These are phyloP conservation scores for Dendrostoma leiphaemia DNA, from an alignment of 2,329 filamentous ascomycete genomes.

Conservation along the genomic window DNA sequence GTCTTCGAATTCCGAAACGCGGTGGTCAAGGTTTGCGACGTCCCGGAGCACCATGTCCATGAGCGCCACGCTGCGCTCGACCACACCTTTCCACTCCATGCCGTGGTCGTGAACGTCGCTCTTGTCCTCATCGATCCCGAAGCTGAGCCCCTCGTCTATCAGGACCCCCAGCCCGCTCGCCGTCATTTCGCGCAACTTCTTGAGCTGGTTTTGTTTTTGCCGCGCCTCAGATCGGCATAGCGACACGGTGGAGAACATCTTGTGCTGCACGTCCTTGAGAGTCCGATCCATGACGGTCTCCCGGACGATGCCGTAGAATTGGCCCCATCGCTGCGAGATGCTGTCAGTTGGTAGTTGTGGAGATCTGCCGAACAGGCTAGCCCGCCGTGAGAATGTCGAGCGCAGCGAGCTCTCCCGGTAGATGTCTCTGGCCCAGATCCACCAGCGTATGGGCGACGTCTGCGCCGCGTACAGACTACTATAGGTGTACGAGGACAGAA, in stretches of 20 bases:
- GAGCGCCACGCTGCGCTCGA: slow-evolving; percentile 76
- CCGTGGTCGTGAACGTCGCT: slow-evolving; percentile 40
- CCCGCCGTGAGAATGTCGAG: slow-evolving; percentile 30
- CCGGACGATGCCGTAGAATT: slow-evolving; percentile 79
- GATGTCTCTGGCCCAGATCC: slow-evolving; percentile 68
- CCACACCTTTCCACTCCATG: slow-evolving; percentile 64
- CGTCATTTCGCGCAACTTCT: slow-evolving; percentile 72
- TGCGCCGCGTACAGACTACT: slow-evolving; percentile 84
- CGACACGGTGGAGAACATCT: slow-evolving; percentile 76
- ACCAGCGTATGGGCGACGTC: slow-evolving; percentile 75
- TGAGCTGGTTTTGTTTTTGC: slow-evolving; percentile 69
- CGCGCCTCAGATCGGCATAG: slow-evolving; percentile 72
- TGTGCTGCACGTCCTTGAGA: slow-evolving; percentile 66
- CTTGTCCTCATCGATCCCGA: slow-evolving; percentile 57
- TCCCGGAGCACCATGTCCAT: slow-evolving; percentile 84
- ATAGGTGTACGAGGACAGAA: slow-evolving; percentile 74
- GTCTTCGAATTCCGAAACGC: slow-evolving; percentile 63
- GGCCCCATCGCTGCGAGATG: slow-evolving; percentile 54
- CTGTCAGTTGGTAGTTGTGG: slow-evolving; percentile 20
- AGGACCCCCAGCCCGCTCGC: slow-evolving; percentile 85
- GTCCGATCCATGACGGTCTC: slow-evolving; percentile 73
- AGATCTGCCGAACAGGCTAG: slow-evolving; percentile 14
- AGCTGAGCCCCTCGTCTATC: slow-evolving; percentile 78
- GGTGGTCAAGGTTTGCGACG: slow-evolving; percentile 61
- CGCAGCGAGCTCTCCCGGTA: slow-evolving; percentile 59